phyloP scores from a whole-genome alignment of 495 filamentous ascomycete genomes.

The Tuber magnatum region DNA sequence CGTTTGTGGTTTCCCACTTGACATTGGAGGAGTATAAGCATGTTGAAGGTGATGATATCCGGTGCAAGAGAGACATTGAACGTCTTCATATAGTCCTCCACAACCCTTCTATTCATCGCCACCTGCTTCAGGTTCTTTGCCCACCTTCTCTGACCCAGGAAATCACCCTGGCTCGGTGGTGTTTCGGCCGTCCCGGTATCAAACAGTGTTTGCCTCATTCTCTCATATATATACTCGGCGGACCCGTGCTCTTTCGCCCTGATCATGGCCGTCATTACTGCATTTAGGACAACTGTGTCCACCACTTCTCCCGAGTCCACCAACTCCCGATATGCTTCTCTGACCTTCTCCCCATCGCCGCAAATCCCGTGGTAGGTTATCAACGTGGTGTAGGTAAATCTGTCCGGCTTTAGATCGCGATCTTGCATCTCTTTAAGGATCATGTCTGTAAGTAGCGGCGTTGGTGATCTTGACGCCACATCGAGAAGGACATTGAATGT shows the following conservation, averaged over 20 bases:
- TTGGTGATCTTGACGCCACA: slow-evolving; percentile 72
- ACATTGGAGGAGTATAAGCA: slow-evolving; percentile 50
- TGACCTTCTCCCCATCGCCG: slow-evolving; percentile 59
- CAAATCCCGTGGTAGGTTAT: slow-evolving; percentile 76
- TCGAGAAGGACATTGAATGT: slow-evolving; percentile 93
- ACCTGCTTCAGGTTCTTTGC: slow-evolving; percentile 53
- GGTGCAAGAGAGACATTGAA: slow-evolving; percentile 55
- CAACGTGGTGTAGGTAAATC: slow-evolving; percentile 67
- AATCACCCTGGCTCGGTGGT: slow-evolving; percentile 43
- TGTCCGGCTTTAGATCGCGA: slow-evolving; percentile 58
- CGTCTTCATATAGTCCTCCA: slow-evolving; percentile 43
- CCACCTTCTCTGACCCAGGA: slow-evolving; percentile 48
- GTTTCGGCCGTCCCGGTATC: slow-evolving; percentile 32
- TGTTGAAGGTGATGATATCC: slow-evolving; percentile 56
- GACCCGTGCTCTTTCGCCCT: slow-evolving; percentile 60
- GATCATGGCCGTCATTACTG: slow-evolving; percentile 70
- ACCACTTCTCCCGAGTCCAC: slow-evolving; percentile 76
- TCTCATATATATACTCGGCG: slow-evolving; percentile 69
- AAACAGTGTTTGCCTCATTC: slow-evolving; percentile 62
- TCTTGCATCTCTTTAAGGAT: slow-evolving; percentile 70
- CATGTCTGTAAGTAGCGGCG: slow-evolving; percentile 73
- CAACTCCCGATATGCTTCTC: slow-evolving; percentile 65
- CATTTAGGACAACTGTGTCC: slow-evolving; percentile 79
- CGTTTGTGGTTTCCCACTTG: slow-evolving; percentile 46
- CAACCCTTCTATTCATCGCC: slow-evolving; percentile 44